Conservation (phyloP, 148 eudicot genomes). For the Euryodendron excelsum region DNA sequence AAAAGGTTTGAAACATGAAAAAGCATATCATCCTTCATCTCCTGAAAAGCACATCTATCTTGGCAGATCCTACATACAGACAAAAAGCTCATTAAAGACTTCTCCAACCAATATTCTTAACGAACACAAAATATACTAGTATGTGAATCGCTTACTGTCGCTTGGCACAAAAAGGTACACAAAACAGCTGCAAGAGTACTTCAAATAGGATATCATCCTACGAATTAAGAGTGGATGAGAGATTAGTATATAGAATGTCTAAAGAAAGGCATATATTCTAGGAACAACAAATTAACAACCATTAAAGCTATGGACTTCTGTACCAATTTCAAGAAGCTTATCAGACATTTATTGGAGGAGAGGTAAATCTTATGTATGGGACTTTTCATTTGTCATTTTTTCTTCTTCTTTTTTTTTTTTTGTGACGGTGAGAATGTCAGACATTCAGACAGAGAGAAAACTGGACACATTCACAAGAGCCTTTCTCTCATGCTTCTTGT, state of each 20-base stretch:
- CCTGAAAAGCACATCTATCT: slow-evolving; percentile 29
- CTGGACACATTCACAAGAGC: not conserved
- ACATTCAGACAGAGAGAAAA: not conserved
- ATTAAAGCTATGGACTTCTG: not conserved
- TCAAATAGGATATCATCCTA: slow-evolving; percentile 86
- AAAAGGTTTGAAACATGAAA: slow-evolving; percentile 58
- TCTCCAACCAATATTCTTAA: slow-evolving; percentile 1
- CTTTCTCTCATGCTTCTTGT: not conserved
- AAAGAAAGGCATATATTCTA: not conserved
- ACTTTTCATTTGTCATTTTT: not conserved
- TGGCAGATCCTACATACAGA: slow-evolving; percentile 32
- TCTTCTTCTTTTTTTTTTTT: not conserved
- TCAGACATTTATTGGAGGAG: not conserved
- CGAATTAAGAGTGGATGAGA: slow-evolving; percentile 12
- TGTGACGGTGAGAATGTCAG: not conserved
- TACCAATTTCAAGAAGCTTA: not conserved
- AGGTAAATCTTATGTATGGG: not conserved
- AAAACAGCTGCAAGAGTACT: slow-evolving; percentile 70
- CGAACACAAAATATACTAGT: not conserved
- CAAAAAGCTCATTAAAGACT: slow-evolving; percentile 15
- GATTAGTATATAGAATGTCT: slow-evolving; percentile 19
- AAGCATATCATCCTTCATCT: slow-evolving; percentile 38
- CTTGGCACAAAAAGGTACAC: slow-evolving; percentile 33
- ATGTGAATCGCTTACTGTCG: slow-evolving; percentile 44
- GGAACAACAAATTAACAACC: not conserved